These are phyloP conservation scores for Pyracantha coccinea DNA, from an alignment of 331 rosid species.

Conservation along the genomic window DNA sequence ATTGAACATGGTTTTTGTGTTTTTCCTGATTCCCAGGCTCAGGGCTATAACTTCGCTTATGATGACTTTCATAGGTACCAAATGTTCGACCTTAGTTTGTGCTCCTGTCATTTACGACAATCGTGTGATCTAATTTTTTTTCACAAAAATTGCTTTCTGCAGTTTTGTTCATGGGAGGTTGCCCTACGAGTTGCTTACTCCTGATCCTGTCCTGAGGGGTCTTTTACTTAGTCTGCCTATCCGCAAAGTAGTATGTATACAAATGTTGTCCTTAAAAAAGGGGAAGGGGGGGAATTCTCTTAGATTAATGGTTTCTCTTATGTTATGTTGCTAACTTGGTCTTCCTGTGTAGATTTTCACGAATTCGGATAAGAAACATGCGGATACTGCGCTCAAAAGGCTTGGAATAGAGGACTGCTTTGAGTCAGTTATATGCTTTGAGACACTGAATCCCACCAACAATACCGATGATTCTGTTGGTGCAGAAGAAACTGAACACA, in stretches of 20 bases:
- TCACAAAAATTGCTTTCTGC: constrained; percentile 12
- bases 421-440: constrained; percentile 63
- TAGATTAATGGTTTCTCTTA: neutral
- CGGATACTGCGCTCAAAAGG: constrained; percentile 42
- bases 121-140: neutral
- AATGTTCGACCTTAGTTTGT: neutral
- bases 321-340: constrained; percentile 4
- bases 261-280: neutral
- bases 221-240: constrained; percentile 68
- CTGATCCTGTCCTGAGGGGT: constrained; percentile 62
- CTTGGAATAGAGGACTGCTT: constrained; percentile 93
- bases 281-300: neutral
- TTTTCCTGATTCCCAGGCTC: constrained; percentile 43
- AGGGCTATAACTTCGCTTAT: constrained; percentile 58
- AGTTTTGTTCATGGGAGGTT: constrained; percentile 83
- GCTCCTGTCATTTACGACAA: neutral
- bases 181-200: constrained; percentile 56
- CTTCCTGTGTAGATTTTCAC: constrained; percentile 49
- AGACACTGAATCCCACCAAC: constrained; percentile 55
- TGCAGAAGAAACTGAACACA: constrained; percentile 21
- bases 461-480: constrained; percentile 2
- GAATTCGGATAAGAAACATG: constrained; percentile 55
- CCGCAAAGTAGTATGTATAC: constrained; percentile 60
- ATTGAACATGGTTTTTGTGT: constrained; percentile 4
- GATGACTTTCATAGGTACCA: constrained; percentile 62